Evolutionary conservation across 2,329 filamentous ascomycete species (phyloP).

Genomic region (Paracoccidioides lutzii): DNA sequence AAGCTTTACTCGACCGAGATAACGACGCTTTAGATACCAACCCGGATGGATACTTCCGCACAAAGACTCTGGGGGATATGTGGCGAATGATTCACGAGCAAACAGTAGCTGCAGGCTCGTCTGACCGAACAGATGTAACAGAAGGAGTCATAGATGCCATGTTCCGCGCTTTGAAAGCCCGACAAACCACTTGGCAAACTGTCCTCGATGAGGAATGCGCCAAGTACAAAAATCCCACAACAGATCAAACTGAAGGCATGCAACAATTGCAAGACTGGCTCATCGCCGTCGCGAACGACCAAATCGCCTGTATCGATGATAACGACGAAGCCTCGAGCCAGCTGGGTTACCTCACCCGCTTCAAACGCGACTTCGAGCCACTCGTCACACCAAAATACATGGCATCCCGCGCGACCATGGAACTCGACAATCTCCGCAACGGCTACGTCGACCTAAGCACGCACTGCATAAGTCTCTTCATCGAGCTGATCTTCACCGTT

Average conservation of each 20-base stretch:
- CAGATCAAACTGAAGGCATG: conserved; percentile 50
- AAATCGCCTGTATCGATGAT: conserved; percentile 96
- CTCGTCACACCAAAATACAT: conserved; percentile 71
- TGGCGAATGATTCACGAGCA: conserved; percentile 98
- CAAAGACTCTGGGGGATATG: conserved; percentile 81
- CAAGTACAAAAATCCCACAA: conserved; percentile 49
- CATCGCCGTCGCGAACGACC: conserved; percentile 91
- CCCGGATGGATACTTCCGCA: conserved; percentile 81
- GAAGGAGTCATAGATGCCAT: conserved; percentile 95
- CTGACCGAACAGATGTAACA: conserved; percentile 74
- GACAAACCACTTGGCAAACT: conserved; percentile 75
- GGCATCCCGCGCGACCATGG: conserved; percentile 54
- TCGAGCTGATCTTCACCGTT: conserved; percentile 72
- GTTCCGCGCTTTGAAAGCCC: conserved; percentile 70
- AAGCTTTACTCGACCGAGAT: conserved; percentile 65
- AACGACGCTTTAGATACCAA: conserved; percentile 74
- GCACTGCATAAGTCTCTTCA: conserved; percentile 81
- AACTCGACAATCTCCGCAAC: conserved; percentile 65
- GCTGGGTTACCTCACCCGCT: conserved; percentile 71
- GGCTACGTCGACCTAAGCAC: conserved; percentile 92
- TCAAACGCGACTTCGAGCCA: conserved; percentile 69
- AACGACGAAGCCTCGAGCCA: conserved; percentile 55
- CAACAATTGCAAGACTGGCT: conserved; percentile 78
- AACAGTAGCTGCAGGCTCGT: conserved; percentile 69
- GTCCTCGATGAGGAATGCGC: conserved; percentile 76